phyloP scores from a whole-genome alignment of 768 basidiomycete species.

The Podaxis carcinomalis region DNA sequence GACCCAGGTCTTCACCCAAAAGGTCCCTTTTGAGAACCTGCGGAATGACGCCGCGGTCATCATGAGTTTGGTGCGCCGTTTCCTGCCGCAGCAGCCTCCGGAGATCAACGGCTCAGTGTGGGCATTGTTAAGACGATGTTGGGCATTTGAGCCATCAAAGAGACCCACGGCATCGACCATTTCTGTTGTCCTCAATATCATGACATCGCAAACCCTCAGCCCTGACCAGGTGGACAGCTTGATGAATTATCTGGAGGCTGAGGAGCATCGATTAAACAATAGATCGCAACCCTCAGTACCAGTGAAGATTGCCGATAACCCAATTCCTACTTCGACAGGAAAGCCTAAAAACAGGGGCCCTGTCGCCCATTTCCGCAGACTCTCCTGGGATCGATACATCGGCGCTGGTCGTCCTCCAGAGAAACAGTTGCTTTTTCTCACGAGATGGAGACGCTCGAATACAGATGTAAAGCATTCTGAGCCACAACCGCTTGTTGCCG shows the following conservation, averaged over 20 bases:
- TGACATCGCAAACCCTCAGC: neutral
- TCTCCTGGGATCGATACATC: neutral
- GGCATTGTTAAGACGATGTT: conserved; percentile 11
- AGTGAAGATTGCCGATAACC: neutral
- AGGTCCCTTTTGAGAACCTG: conserved; percentile 11
- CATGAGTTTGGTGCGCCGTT: conserved; percentile 1
- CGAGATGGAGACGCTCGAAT: neutral
- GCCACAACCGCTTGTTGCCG: neutral
- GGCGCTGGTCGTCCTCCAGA: neutral
- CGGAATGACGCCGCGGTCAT: conserved; percentile 14
- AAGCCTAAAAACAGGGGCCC: neutral
- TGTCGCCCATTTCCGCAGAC: neutral
- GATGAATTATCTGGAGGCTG: neutral
- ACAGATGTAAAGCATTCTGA: neutral
- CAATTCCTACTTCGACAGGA: neutral
- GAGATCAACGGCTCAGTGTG: conserved; percentile 9
- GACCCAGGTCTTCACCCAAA: conserved; percentile 14
- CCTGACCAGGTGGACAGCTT: neutral
- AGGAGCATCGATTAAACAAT: neutral
- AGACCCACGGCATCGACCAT: conserved; percentile 7
- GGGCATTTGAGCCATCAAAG: conserved; percentile 7
- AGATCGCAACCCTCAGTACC: neutral
- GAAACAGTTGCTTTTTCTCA: neutral
- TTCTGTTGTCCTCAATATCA: neutral
- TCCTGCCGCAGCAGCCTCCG: conserved; percentile 5